These are phyloP conservation scores for Limnomonas spitsbergensis DNA, from an alignment of 139 green algal species.

Conservation along the genomic window DNA sequence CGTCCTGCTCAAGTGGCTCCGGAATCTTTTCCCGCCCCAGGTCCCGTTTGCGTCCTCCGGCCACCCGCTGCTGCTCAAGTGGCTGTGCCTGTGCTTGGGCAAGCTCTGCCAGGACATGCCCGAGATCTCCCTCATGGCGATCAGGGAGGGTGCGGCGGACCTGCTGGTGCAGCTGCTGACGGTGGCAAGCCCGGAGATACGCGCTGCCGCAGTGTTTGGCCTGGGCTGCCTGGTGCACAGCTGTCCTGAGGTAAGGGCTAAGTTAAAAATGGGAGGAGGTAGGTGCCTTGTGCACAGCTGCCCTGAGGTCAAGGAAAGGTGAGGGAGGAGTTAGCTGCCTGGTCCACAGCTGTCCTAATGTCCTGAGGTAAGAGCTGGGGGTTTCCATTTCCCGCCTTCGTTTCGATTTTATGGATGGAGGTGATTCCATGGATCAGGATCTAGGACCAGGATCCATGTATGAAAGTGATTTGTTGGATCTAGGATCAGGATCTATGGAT, in stretches of 20 bases:
- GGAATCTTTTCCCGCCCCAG: constrained; percentile 36
- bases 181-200: constrained; percentile 65
- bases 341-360: too few relatives aligned
- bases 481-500: too few relatives aligned
- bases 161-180: constrained; percentile 60
- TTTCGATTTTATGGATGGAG: too few relatives aligned
- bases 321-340: too few relatives aligned
- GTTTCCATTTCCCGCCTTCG: too few relatives aligned
- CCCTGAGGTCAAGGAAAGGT: too few relatives aligned
- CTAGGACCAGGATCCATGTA: too few relatives aligned
- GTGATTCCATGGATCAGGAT: too few relatives aligned
- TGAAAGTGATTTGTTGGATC: too few relatives aligned
- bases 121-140: constrained; percentile 50
- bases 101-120: constrained; percentile 76
- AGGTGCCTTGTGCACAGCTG: too few relatives aligned
- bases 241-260: constrained; percentile 22
- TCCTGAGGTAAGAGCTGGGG: too few relatives aligned
- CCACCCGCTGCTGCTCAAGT: constrained; percentile 78
- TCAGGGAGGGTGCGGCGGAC: constrained; percentile 49
- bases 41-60: constrained; percentile 25
- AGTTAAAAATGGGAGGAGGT: too few relatives aligned
- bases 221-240: constrained; percentile 73
- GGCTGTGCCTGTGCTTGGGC: constrained; percentile 86
- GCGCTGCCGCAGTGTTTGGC: constrained; percentile 84
- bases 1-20: constrained; percentile 51